Conservation (phyloP, 805 yeast species). For the Sugiyamaella smithiae region DNA sequence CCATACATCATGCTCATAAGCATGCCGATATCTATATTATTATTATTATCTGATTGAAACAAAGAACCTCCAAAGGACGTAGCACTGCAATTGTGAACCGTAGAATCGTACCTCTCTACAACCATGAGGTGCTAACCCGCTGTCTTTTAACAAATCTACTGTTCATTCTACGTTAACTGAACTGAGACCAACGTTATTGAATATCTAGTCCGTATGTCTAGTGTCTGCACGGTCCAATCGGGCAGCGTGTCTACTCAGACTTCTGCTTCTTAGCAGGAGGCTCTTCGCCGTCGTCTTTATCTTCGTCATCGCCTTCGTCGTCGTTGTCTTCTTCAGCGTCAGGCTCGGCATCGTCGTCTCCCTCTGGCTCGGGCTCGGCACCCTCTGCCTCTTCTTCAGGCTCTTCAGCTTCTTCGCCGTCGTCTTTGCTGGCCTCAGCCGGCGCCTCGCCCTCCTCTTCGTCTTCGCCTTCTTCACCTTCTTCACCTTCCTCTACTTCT, state of each 20-base stretch:
- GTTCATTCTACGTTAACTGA: no score
- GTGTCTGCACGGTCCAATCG: no score
- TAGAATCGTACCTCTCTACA: no score
- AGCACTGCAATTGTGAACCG: no score
- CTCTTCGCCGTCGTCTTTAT: constrained; percentile 10
- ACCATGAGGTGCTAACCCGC: no score
- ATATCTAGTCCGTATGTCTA: no score
- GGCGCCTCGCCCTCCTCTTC: constrained; percentile 10
- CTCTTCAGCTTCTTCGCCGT: constrained; percentile 8
- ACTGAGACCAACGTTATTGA: no score
- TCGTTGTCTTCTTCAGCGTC: constrained; percentile 8
- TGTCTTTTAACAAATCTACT: no score
- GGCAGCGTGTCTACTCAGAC: constrained; percentile 14
- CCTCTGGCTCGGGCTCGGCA: constrained; percentile 2
- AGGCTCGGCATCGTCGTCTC: constrained; percentile 1
- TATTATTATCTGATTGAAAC: no score
- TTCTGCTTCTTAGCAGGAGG: constrained; percentile 21
- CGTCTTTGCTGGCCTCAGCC: constrained; percentile 4
- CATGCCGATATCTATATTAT: constrained; percentile 1
- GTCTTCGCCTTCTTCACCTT: constrained; percentile 16
- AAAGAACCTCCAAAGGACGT: no score
- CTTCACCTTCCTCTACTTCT: constrained; percentile 19
- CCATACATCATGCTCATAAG: no score
- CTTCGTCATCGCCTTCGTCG: constrained; percentile 9
- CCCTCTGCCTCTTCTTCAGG: constrained; percentile 12